A percentile compares a stretch with the other conserved stretches of the same genome.
Conservation (phyloP, 2,329 filamentous ascomycete species). For the Lachnellula cervina region DNA sequence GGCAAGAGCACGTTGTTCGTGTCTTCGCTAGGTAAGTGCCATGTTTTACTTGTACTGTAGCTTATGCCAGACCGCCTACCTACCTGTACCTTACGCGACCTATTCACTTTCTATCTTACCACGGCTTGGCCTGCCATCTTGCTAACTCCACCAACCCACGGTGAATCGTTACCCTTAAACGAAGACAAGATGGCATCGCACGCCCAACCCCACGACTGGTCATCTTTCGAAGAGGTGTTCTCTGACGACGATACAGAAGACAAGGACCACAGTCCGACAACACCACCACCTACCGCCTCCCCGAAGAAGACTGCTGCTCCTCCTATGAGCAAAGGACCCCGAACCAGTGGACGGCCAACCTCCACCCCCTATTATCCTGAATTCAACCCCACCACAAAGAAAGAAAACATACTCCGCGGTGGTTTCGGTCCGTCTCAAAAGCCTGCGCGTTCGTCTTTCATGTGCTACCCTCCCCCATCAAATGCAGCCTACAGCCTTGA, state of each 20-base stretch:
- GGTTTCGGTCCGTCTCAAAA: background rate
- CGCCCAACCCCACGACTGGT: background rate
- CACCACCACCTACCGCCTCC: background rate
- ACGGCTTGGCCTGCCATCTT: no score
- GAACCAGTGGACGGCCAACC: no score
- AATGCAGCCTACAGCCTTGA: background rate
- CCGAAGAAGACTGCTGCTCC: background rate
- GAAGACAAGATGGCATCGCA: background rate
- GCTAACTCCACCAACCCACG: no score
- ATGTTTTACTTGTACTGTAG: no score
- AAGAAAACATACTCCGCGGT: background rate
- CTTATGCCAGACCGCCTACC: no score
- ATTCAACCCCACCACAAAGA: background rate
- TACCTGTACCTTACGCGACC: no score
- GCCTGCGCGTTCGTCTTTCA: background rate
- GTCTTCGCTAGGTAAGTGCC: no score
- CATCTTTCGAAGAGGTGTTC: background rate
- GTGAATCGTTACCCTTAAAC: background rate
- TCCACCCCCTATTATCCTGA: background rate
- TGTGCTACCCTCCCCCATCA: background rate
- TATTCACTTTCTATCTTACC: no score
- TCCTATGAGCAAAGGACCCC: no score
- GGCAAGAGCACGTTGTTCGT: no score
- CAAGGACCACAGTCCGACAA: background rate
- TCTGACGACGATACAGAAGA: background rate